A percentile compares a stretch with the other conserved stretches of the same genome.
These are phyloP conservation scores for Phytopythium boreale DNA, from an alignment of 352 stramenopile species.

Conservation along the genomic window DNA sequence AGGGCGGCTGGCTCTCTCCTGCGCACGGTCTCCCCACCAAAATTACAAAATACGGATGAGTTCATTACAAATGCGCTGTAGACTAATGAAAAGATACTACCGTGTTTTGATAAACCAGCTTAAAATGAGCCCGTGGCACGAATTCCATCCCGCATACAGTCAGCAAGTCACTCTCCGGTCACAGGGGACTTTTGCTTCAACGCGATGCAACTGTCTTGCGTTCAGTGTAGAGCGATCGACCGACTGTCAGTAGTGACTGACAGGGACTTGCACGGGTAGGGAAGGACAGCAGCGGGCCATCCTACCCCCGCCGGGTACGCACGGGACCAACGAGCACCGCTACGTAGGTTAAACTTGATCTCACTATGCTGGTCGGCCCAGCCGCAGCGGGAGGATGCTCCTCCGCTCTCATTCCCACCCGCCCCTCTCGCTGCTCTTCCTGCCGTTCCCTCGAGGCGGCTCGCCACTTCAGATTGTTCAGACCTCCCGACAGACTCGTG, in stretches of 20 bases:
- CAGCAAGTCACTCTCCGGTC: no score
- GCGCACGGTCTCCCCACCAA: neutral
- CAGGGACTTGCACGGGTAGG: slow-evolving; percentile 1
- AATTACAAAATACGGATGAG: neutral
- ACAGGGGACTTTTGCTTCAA: no score
- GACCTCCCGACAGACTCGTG: neutral
- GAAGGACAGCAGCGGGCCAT: neutral
- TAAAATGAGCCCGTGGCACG: neutral
- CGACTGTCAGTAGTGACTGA: neutral
- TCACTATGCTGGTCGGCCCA: neutral
- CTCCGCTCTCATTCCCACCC: neutral
- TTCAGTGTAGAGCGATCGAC: neutral
- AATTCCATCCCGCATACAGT: no score
- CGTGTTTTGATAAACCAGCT: neutral
- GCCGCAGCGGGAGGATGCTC: neutral
- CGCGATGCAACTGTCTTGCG: no score
- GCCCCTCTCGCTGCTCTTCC: neutral
- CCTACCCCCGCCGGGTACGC: neutral
- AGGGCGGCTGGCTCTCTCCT: neutral
- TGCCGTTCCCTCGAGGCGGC: neutral
- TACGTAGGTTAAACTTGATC: slow-evolving; percentile 1
- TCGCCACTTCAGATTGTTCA: slow-evolving; percentile 2
- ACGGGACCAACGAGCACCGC: neutral
- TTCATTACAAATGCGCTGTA: neutral
- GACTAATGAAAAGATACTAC: neutral